Base-by-base conservation (phyloP, 352 stramenopile species). In the Thalassiosira exigua region DNA sequence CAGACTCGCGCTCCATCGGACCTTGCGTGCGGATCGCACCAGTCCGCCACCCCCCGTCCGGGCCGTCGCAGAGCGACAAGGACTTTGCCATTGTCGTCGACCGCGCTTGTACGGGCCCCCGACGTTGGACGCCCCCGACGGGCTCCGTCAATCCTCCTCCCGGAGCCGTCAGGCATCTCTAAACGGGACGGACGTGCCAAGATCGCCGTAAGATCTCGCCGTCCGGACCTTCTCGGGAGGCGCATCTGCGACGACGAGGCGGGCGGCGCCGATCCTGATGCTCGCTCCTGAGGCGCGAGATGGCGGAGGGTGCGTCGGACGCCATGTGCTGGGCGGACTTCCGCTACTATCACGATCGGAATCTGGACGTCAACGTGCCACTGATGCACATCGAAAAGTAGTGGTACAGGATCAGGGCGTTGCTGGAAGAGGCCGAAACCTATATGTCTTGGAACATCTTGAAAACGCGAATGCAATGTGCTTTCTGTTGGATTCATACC, bases 401-500 rank as follows among this genome's bases (percentile, higher is more conserved):
- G 12, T 33, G 75, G 32, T 83, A 78, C 51, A 83, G 67, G 41
- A 83, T 83, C 41, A 53, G 75, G 26, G 60, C 68, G 48, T 62
- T 83, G 22, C 50, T 74, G 33, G 33, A 75, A 29, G 54, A 75
- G 30, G 68, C 75, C 11, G 68, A 83, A 41, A 42, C 32, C 19
- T 83, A 70, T 39, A 60, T 83, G 22, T 66, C n/a, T 57, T 56
- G 44, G 56, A 66, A 2, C 71, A 83, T 66, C 44, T 83, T 14
- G 46, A 67, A 27, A 69, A 52, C 12, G 21, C 48, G 3, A 83
- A 66, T 33, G 66, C 75, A 14, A 75, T 83, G 46, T 44, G 74
- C 39, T 83, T 78, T 52, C 46, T 83, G 39, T 22, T 83, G 27
- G 75, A 83, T 64, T 54, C 66, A 12, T 75, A 83, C 46, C 58